Percentiles rank a stretch among this genome's conserved stretches.
phyloP scores from a whole-genome alignment of 306 rosid genomes.

The Crataegus laevigata region DNA sequence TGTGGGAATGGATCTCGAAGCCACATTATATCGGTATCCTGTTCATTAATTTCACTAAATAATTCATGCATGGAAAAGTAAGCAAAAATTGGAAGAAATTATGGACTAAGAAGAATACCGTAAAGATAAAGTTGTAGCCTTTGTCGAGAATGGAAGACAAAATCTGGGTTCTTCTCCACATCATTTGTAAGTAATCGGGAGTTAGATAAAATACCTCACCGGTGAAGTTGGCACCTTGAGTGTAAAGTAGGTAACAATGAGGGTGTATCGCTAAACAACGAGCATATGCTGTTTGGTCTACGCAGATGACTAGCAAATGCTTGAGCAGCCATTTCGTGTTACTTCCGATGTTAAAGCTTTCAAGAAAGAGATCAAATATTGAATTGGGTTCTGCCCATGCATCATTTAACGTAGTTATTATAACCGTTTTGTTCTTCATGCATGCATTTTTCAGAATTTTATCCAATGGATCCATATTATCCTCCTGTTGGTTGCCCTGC shows the following conservation, averaged over 20 bases:
- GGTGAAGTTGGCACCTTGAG: constrained; percentile 45
- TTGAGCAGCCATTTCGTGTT: constrained; percentile 45
- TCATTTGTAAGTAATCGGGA: constrained; percentile 53
- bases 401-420: constrained; percentile 70
- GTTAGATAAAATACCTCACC: constrained; percentile 63
- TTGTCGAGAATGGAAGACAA: constrained; percentile 49
- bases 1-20: constrained; percentile 56
- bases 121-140: constrained; percentile 79
- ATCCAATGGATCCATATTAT: constrained; percentile 11
- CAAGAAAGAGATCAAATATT: constrained; percentile 64
- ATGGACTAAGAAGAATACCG: constrained; percentile 28
- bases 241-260: constrained; percentile 48
- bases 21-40: constrained; percentile 95
- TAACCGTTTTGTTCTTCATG: constrained; percentile 52
- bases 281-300: constrained; percentile 60
- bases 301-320: constrained; percentile 55
- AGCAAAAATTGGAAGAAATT: neutral
- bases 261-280: constrained; percentile 58
- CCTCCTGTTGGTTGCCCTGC: neutral
- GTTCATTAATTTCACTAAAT: neutral
- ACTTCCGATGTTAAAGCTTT: constrained; percentile 62
- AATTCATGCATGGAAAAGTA: neutral
- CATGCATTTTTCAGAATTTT: constrained; percentile 44
- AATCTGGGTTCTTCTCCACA: constrained; percentile 76
- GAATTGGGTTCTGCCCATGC: constrained; percentile 88